Evolutionary conservation across 139 green algal species (phyloP).

Genomic region (Coccomyxa sp.): DNA sequence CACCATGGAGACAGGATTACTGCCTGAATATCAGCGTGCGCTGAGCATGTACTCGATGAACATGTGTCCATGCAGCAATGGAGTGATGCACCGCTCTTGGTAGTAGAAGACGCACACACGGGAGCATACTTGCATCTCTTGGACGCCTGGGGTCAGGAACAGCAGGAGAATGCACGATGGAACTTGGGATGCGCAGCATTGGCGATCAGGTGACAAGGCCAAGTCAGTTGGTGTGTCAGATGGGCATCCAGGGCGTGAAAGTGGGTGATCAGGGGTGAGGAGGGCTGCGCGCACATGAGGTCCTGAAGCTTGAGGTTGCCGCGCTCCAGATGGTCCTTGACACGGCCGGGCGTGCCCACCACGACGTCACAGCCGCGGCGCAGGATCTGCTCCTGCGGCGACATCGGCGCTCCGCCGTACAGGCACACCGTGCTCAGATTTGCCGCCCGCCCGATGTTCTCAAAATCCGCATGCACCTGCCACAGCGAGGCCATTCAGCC

Average conservation of each 20-base stretch:
- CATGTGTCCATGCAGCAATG: too few species aligned
- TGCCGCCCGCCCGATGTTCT: constrained; percentile 70
- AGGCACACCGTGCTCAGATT: constrained; percentile 76
- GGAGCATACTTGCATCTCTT: too few species aligned
- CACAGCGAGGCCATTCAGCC: background rate
- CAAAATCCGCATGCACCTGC: constrained; percentile 88
- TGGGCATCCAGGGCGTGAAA: too few species aligned
- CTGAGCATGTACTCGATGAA: background rate
- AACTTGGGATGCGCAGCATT: too few species aligned
- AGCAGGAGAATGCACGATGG: too few species aligned
- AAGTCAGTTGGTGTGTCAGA: too few species aligned
- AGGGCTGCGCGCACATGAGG: constrained; percentile 38
- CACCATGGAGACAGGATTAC: background rate
- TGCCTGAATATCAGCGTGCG: too few species aligned
- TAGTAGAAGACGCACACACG: too few species aligned
- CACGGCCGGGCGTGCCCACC: constrained; percentile 88
- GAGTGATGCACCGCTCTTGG: too few species aligned
- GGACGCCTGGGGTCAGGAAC: too few species aligned
- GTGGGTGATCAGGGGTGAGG: too few species aligned
- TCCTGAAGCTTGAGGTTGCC: constrained; percentile 75
- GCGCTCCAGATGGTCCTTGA: constrained; percentile 94
- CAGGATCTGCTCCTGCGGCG: constrained; percentile 73
- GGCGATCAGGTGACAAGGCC: too few species aligned
- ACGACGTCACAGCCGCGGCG: constrained; percentile 90
- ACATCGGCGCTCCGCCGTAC: constrained; percentile 90